A percentile compares a stretch with the other conserved stretches of the same genome.
Conservation (phyloP, 805 yeast genomes). For the Saturnispora halmiae region DNA sequence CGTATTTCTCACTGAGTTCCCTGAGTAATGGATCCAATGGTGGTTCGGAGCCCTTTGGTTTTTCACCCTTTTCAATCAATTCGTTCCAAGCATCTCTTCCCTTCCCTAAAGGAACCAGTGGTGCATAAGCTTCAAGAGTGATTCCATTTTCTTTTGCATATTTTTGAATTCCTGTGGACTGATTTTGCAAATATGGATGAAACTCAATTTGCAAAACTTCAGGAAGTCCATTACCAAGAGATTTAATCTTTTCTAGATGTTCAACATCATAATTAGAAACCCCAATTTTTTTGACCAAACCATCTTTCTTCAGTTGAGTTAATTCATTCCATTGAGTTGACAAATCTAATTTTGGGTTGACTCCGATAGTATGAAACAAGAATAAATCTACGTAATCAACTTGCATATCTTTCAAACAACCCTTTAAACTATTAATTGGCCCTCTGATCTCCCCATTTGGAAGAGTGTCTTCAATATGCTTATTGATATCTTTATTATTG, state of each 20-base stretch:
- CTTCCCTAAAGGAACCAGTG: slow-evolving; percentile 36
- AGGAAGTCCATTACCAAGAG: slow-evolving; percentile 36
- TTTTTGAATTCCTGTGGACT: slow-evolving; percentile 42
- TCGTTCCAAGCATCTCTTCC: slow-evolving; percentile 15
- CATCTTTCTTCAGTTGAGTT: slow-evolving; percentile 42
- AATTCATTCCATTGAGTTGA: slow-evolving; percentile 40
- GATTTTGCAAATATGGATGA: slow-evolving; percentile 54
- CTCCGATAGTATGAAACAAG: slow-evolving; percentile 51
- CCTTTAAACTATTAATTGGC: slow-evolving; percentile 39
- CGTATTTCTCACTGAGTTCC: slow-evolving; percentile 29
- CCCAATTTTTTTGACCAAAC: slow-evolving; percentile 35
- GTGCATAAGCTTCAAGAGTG: slow-evolving; percentile 37
- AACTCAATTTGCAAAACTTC: slow-evolving; percentile 57
- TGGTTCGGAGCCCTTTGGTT: slow-evolving; percentile 12
- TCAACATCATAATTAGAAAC: slow-evolving; percentile 50
- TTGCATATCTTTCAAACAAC: slow-evolving; percentile 38
- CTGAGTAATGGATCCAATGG: slow-evolving; percentile 28
- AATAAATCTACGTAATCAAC: slow-evolving; percentile 51
- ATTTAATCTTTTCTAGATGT: slow-evolving; percentile 36
- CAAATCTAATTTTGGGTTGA: slow-evolving; percentile 31
- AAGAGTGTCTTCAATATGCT: slow-evolving; percentile 4
- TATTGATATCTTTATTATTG: slow-evolving; percentile 25
- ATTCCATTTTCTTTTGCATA: slow-evolving; percentile 30
- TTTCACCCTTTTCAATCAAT: slow-evolving; percentile 2
- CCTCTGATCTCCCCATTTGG: slow-evolving; percentile 24